These are phyloP conservation scores for Hymenoscyphus albidus DNA, from an alignment of 2,329 filamentous ascomycete species.

Conservation along the genomic window DNA sequence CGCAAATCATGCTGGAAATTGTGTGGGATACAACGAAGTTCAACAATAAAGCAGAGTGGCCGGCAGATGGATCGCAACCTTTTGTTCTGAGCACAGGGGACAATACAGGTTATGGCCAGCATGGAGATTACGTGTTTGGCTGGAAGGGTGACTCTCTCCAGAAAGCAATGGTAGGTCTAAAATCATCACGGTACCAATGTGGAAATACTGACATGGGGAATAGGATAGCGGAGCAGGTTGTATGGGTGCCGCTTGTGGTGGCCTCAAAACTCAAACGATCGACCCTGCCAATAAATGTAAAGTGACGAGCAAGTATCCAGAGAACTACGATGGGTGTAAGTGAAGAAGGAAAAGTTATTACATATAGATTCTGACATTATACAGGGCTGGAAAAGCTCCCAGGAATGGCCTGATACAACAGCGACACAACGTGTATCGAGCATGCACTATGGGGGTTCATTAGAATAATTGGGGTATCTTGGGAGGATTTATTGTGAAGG, in stretches of 20 bases:
- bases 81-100: constrained; percentile 43
- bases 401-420: background rate
- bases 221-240: constrained; percentile 5
- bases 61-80: constrained; percentile 43
- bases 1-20: constrained; percentile 48
- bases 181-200: too few relatives aligned
- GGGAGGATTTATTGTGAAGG: background rate
- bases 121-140: constrained; percentile 51
- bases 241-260: constrained; percentile 10
- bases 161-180: constrained; percentile 23
- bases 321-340: constrained; percentile 13
- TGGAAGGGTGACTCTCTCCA: constrained; percentile 49
- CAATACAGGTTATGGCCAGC: constrained; percentile 45
- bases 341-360: background rate
- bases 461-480: background rate
- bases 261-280: constrained; percentile 4
- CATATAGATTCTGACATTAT: background rate
- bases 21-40: constrained; percentile 46
- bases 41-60: constrained; percentile 43
- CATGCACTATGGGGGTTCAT: background rate
- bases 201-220: too few relatives aligned
- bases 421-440: background rate
- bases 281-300: constrained; percentile 6
- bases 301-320: constrained; percentile 2
- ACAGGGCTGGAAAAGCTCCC: background rate